Conservation (phyloP, 2,329 filamentous ascomycete genomes). For the Dothistroma pini region DNA sequence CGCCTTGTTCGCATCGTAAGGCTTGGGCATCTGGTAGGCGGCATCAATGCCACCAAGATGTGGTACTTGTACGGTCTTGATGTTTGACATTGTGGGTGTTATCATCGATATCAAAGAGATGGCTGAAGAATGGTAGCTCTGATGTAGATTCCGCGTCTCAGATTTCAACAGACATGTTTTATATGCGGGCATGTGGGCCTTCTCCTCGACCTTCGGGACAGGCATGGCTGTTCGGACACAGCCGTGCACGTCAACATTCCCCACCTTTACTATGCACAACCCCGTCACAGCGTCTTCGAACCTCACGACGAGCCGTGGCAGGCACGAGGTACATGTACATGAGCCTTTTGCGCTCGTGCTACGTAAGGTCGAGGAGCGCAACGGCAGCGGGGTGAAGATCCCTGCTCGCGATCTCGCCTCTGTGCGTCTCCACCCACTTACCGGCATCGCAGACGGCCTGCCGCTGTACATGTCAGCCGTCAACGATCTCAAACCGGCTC, state of each 20-base stretch:
- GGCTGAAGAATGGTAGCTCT: neutral
- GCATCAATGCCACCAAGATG: constrained; percentile 51
- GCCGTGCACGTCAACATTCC: neutral
- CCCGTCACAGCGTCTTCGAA: neutral
- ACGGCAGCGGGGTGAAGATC: neutral
- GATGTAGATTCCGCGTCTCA: neutral
- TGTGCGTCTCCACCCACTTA: neutral
- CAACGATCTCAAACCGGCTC: no score
- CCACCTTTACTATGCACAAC: neutral
- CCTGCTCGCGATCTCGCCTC: neutral
- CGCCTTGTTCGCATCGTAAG: constrained; percentile 42
- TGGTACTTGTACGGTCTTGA: constrained; percentile 43
- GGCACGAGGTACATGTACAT: neutral
- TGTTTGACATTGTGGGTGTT: constrained; percentile 31
- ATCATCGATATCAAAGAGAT: neutral
- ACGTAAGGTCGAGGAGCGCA: neutral
- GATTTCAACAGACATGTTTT: neutral
- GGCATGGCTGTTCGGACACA: neutral
- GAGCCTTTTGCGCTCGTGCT: neutral
- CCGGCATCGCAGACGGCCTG: neutral
- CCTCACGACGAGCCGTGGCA: neutral
- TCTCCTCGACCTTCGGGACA: neutral
- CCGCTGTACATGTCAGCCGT: no score
- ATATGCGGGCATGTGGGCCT: neutral
- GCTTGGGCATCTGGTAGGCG: constrained; percentile 44